Conservation (phyloP, 805 yeast species). For the Suhomyces canberraensis region DNA sequence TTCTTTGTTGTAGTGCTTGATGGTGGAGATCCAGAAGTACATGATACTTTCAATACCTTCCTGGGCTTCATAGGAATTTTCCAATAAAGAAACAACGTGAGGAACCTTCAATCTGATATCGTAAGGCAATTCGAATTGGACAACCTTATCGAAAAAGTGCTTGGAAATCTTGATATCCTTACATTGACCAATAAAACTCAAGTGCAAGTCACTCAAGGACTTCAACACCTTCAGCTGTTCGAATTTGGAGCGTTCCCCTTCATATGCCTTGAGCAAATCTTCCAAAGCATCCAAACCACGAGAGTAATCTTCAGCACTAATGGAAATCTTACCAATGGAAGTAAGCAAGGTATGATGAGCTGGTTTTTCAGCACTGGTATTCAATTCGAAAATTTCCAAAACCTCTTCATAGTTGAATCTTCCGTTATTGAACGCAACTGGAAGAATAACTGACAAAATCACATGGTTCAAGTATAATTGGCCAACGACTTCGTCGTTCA, state of each 20-base stretch:
- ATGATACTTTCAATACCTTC: conserved; percentile 57
- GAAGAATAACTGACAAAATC: conserved; percentile 67
- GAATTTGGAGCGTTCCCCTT: conserved; percentile 9
- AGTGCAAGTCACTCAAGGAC: conserved; percentile 68
- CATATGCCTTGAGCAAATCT: conserved; percentile 50
- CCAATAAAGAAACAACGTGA: conserved; percentile 60
- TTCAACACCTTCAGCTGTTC: conserved; percentile 25
- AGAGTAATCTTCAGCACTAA: conserved; percentile 60
- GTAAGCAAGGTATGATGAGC: conserved; percentile 51
- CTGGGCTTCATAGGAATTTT: conserved; percentile 56
- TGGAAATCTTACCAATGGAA: conserved; percentile 72
- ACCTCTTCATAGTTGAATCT: conserved; percentile 60
- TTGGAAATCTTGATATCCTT: conserved; percentile 69
- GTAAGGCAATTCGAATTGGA: conserved; percentile 69
- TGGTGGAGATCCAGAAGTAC: conserved; percentile 60
- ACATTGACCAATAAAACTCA: conserved; percentile 74
- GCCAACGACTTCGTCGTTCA: conserved; percentile 40
- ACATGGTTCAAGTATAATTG: conserved; percentile 55
- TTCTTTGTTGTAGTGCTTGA: conserved; percentile 44
- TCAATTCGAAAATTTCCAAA: conserved; percentile 50
- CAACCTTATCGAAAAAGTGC: conserved; percentile 71
- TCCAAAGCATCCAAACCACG: conserved; percentile 65
- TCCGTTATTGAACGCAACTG: conserved; percentile 60
- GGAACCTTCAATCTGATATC: conserved; percentile 69
- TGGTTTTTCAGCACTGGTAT: conserved; percentile 27